Conservation (phyloP, 306 rosid genomes). For the Gastrolobium villosum region DNA sequence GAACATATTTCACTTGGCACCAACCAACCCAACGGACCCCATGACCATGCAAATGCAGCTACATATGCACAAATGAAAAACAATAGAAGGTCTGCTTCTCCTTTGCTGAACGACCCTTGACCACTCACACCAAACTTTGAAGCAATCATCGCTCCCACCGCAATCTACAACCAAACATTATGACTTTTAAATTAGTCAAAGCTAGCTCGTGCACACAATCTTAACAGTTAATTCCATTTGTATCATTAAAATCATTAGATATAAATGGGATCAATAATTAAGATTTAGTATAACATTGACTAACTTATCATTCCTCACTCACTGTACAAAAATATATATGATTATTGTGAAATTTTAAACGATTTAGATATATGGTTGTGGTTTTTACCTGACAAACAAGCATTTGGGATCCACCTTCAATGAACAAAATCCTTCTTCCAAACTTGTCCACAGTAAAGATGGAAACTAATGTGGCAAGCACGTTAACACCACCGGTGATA, state of each 20-base stretch:
- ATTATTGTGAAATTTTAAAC: too few relatives aligned
- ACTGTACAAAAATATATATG: too few relatives aligned
- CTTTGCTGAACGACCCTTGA: slow-evolving; percentile 40
- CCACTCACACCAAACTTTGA: slow-evolving; percentile 44
- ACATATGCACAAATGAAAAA: slow-evolving; percentile 55
- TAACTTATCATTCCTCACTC: too few relatives aligned
- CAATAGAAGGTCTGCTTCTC: slow-evolving; percentile 34
- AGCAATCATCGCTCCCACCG: slow-evolving; percentile 41
- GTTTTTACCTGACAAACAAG: neutral
- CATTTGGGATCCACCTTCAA: slow-evolving; percentile 11
- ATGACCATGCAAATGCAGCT: slow-evolving; percentile 69
- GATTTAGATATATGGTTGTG: too few relatives aligned
- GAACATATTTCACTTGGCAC: slow-evolving; percentile 43
- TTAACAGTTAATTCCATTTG: too few relatives aligned
- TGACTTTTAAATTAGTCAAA: neutral
- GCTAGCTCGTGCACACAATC: too few relatives aligned
- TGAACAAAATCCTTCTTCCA: slow-evolving; percentile 3
- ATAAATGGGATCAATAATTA: too few relatives aligned
- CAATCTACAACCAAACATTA: neutral
- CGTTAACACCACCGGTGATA: neutral
- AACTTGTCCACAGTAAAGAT: neutral
- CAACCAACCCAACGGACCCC: slow-evolving; percentile 65
- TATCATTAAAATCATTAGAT: too few relatives aligned
- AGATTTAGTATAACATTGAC: too few relatives aligned
- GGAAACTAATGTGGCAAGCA: neutral